phyloP scores from a whole-genome alignment of 306 rosid species.

The Acacia acuminata region DNA sequence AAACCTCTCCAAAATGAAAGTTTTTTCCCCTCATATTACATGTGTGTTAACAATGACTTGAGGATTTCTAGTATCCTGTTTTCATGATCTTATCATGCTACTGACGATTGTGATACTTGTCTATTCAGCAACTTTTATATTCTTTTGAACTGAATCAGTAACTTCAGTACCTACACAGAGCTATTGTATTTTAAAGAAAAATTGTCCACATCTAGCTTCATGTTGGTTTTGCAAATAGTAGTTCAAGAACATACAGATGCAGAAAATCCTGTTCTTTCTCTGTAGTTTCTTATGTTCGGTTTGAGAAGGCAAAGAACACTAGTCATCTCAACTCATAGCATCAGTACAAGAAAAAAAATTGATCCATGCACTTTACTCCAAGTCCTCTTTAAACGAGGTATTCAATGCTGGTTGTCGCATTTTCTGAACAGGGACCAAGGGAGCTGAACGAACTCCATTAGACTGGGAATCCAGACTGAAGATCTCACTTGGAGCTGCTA shows the following conservation, averaged over 20 bases:
- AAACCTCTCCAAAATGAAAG: neutral
- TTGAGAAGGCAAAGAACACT: conserved; percentile 1
- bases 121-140: neutral
- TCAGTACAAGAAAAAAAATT: no score
- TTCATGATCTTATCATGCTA: neutral
- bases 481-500: conserved; percentile 78
- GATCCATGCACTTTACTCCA: neutral
- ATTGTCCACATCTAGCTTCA: neutral
- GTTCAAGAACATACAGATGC: conserved; percentile 5
- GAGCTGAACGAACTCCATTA: conserved; percentile 53
- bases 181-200: neutral
- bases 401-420: neutral
- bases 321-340: neutral
- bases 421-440: conserved; percentile 64
- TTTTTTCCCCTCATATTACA: neutral
- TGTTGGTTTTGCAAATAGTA: neutral
- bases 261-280: conserved; percentile 4
- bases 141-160: neutral
- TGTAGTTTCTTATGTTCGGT: neutral
- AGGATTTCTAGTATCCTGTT: neutral
- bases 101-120: neutral
- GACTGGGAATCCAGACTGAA: conserved; percentile 86
- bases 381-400: neutral
- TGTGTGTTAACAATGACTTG: neutral
- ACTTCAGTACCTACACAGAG: neutral